Evolutionary conservation across 2,329 filamentous ascomycete genomes (phyloP), one percentile per base, ranked within the genome.

Genomic region (Colletotrichum spinosum): DNA sequence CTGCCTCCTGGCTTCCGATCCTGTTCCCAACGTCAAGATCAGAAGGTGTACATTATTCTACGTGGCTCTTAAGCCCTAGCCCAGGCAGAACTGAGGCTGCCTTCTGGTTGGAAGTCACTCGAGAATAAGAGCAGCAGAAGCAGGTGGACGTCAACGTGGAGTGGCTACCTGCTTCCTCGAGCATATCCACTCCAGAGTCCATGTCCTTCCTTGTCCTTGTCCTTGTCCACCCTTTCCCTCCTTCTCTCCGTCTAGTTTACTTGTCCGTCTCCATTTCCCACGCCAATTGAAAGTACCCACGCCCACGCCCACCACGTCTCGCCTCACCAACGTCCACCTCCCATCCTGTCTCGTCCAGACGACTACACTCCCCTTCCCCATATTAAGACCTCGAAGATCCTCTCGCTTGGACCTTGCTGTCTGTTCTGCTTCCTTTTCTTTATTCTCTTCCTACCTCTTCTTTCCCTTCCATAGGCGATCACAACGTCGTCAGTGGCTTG

Each of bases 311-410:
- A 46, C 44, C 52, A 33, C 52, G 11, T 42, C 33, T 25, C 25
- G 25, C 25, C 52, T 55, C 57, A 38, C 33, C 35, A 39, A 52
- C 39, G 33, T 45, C 56, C 56, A 45, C 42, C 42, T 56, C 54
- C 42, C 17, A 17, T 50, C 55, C 55, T 15, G 39, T 55, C 53
- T 34, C 34, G 52, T 60, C 61, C 61, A 60, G 61, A 60, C 54
- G 35, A 55, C 41, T 50, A 54, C 60, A 48, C 44, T 64, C 48
- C 50, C 48, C 44, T 67, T 59, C 53, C 59, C 60, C 59, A 67
- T 67, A 57, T 67, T 67, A 67, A 67, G 60, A 41, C 53, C 60
- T 67, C 41, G 64, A 59, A 42, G 60, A 65, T 67, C 64, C 64
- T 60, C 54, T 67, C 64, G 60, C 49, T 45, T 54, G 48, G 54